Conservation (phyloP, 169 alveolate species). For the Eimeria mitis region DNA sequence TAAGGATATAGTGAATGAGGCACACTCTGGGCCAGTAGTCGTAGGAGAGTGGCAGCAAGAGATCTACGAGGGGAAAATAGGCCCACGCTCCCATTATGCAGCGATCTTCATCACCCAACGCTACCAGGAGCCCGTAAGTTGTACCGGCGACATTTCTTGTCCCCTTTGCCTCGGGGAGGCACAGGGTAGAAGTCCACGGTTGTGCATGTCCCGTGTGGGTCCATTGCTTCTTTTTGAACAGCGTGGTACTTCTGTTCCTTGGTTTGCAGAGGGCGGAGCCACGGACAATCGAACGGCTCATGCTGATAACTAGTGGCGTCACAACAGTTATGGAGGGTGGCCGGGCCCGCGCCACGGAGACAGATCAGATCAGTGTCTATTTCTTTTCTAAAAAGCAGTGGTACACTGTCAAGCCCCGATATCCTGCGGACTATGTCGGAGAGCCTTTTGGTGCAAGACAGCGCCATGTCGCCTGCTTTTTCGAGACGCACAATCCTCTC, state of each 20-base stretch:
- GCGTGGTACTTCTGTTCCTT: neutral
- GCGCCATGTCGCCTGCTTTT: slow-evolving; percentile 81
- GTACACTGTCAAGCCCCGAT: slow-evolving; percentile 78
- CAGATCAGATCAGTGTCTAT: slow-evolving; percentile 77
- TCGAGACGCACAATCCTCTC: slow-evolving; percentile 57
- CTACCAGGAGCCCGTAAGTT: slow-evolving; percentile 87
- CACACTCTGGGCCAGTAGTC: slow-evolving; percentile 76
- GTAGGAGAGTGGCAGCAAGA: slow-evolving; percentile 91
- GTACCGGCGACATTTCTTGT: slow-evolving; percentile 7
- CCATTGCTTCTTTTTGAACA: neutral
- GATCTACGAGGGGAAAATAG: slow-evolving; percentile 89
- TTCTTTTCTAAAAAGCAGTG: slow-evolving; percentile 73
- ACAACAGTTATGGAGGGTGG: slow-evolving; percentile 74
- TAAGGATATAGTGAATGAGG: slow-evolving; percentile 77
- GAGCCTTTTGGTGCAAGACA: slow-evolving; percentile 78
- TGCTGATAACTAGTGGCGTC: slow-evolving; percentile 79
- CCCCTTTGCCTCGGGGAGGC: neutral
- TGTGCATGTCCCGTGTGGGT: neutral
- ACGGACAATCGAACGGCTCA: slow-evolving; percentile 81
- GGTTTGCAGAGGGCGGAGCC: slow-evolving; percentile 80
- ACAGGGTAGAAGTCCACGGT: neutral
- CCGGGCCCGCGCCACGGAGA: slow-evolving; percentile 59
- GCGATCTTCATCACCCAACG: slow-evolving; percentile 92
- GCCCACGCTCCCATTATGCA: slow-evolving; percentile 92
- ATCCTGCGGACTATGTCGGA: slow-evolving; percentile 81